phyloP scores from a whole-genome alignment of 371 early-diverging fungal species.

The Mortierella sp. region DNA sequence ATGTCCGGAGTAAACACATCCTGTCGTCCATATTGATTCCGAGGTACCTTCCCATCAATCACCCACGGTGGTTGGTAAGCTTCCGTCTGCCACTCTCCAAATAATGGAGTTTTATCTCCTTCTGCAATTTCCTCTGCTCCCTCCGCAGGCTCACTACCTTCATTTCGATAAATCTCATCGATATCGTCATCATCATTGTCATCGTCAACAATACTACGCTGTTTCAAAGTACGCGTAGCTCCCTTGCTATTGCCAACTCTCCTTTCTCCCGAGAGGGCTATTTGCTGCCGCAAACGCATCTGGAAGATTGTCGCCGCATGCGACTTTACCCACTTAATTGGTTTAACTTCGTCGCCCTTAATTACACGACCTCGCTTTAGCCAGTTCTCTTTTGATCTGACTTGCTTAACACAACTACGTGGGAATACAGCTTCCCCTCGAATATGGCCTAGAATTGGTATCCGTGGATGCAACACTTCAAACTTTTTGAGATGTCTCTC shows the following conservation, averaged over 20 bases:
- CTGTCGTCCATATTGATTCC: conserved; percentile 83
- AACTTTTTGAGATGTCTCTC: conserved; percentile 85
- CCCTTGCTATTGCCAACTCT: conserved; percentile 20
- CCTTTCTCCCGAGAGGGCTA: conserved; percentile 58
- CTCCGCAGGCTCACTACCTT: too few relatives aligned
- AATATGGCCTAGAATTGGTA: conserved; percentile 79
- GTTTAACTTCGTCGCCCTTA: conserved; percentile 55
- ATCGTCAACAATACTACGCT: background rate
- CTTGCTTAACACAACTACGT: conserved; percentile 73
- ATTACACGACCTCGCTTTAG: conserved; percentile 70
- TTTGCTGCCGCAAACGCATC: conserved; percentile 63
- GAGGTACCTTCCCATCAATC: conserved; percentile 82
- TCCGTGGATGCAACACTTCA: conserved; percentile 76
- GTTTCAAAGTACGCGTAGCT: background rate
- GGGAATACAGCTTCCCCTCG: conserved; percentile 85
- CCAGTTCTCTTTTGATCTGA: conserved; percentile 76
- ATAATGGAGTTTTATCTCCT: conserved; percentile 63
- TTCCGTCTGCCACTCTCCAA: conserved; percentile 92
- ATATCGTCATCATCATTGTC: conserved; percentile 30
- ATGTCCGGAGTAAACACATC: conserved; percentile 87
- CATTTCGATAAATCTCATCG: background rate
- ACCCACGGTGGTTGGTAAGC: conserved; percentile 73
- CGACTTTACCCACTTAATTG: conserved; percentile 76
- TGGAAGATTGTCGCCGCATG: conserved; percentile 72
- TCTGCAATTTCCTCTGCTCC: background rate